These are phyloP conservation scores for Pistacia vera DNA, from an alignment of 345 rosid genomes.

Conservation along the genomic window DNA sequence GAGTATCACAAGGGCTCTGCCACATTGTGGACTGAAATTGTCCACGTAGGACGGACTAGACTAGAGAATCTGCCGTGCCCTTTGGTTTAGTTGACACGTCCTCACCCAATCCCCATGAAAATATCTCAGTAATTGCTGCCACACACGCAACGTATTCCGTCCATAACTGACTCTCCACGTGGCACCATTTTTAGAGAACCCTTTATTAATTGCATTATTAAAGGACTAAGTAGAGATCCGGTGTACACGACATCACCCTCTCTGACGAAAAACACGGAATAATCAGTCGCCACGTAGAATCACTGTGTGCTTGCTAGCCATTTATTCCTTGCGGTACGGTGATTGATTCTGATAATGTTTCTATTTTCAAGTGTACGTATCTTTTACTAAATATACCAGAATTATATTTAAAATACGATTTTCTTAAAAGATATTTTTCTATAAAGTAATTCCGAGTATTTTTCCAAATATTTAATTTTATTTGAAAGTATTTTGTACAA, in stretches of 20 bases:
- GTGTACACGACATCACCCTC: background rate
- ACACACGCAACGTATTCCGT: constrained; percentile 16
- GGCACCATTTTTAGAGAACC: background rate
- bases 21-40: constrained; percentile 35
- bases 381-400: background rate
- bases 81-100: constrained; percentile 29
- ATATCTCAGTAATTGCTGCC: constrained; percentile 25
- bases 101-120: constrained; percentile 20
- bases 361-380: too few species aligned
- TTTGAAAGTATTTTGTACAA: background rate
- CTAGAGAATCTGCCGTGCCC: constrained; percentile 38
- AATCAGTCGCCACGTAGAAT: background rate
- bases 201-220: background rate
- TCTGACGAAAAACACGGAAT: background rate
- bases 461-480: background rate
- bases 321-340: too few species aligned
- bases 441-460: background rate
- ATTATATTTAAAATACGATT: too few species aligned
- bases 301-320: too few species aligned
- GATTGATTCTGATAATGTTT: too few species aligned
- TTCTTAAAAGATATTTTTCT: too few species aligned
- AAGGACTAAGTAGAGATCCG: background rate
- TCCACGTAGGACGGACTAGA: constrained; percentile 47
- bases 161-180: background rate
- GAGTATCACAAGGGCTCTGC: constrained; percentile 50